These are phyloP conservation scores for Fusarium nanum DNA, from an alignment of 2,329 filamentous ascomycete species.

Conservation along the genomic window DNA sequence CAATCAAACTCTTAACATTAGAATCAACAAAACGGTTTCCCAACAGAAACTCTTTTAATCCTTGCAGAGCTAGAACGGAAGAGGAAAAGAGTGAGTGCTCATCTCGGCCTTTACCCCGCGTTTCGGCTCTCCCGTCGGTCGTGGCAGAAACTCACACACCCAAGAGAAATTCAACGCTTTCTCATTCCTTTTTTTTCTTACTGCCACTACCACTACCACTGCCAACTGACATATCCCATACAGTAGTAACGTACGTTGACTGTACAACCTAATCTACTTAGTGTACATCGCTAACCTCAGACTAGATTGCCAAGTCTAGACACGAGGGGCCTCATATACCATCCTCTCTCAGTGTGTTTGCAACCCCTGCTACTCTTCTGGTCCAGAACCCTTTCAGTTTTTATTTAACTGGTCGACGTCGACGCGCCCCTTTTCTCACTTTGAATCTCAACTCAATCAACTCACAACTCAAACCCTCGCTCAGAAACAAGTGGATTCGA, in stretches of 20 bases:
- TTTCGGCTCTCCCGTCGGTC: constrained; percentile 14
- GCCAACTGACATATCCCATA: background rate
- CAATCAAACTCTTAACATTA: constrained; percentile 12
- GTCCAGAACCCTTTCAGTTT: background rate
- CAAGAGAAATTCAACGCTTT: constrained; percentile 19
- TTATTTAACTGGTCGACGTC: constrained; percentile 40
- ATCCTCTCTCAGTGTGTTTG: background rate
- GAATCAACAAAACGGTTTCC: constrained; percentile 4
- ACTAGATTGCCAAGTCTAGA: constrained; percentile 12
- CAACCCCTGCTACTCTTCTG: background rate
- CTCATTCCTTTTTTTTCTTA: background rate
- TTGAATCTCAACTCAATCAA: background rate
- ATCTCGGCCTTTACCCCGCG: constrained; percentile 33
- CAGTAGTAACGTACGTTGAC: no score
- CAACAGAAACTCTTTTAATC: constrained; percentile 12
- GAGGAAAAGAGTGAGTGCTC: constrained; percentile 29
- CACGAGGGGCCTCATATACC: background rate
- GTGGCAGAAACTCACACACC: constrained; percentile 13
- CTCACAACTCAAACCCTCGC: constrained; percentile 2
- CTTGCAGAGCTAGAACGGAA: constrained; percentile 20
- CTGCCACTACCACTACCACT: background rate
- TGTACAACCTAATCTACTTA: background rate
- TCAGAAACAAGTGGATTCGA: constrained; percentile 15
- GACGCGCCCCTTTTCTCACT: constrained; percentile 11
- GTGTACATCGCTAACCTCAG: background rate